Evolutionary conservation across 2,329 filamentous ascomycete species (phyloP).

Genomic region (Didymella exigua): DNA sequence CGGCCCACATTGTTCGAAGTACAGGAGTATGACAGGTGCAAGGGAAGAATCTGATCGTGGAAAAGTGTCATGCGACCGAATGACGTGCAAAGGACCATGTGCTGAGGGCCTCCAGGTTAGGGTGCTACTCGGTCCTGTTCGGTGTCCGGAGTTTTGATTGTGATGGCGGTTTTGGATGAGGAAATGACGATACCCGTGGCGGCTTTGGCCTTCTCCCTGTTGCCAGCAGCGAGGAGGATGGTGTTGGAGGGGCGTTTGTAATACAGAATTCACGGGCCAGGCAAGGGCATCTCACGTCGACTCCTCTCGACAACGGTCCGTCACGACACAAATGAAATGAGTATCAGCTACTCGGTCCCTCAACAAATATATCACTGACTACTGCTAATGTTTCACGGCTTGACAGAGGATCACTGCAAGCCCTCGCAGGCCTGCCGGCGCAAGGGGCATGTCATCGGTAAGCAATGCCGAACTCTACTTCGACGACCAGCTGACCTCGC

Average conservation of each 20-base stretch:
- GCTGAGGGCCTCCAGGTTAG: not conserved
- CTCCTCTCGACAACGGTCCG: constrained; percentile 2
- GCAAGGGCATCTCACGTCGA: constrained; percentile 10
- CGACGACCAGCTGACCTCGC: not conserved
- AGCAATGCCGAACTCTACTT: constrained; percentile 11
- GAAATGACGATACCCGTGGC: not conserved
- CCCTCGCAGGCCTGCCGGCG: constrained; percentile 7
- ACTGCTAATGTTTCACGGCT: constrained; percentile 5
- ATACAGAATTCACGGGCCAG: constrained; percentile 4
- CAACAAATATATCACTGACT: constrained; percentile 7
- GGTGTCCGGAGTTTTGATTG: not conserved
- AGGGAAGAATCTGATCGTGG: constrained; percentile 8
- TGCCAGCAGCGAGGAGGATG: constrained; percentile 6
- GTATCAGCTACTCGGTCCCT: not conserved
- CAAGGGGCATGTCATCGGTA: constrained; percentile 6
- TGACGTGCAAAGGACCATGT: not conserved
- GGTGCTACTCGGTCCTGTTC: not conserved
- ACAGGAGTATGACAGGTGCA: constrained; percentile 29
- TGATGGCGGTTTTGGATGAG: not conserved
- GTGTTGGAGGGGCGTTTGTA: constrained; percentile 7
- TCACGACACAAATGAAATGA: constrained; percentile 7
- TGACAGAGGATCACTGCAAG: constrained; percentile 1
- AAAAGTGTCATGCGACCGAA: not conserved
- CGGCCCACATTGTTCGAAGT: constrained; percentile 50
- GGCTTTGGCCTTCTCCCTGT: constrained; percentile 1